Percentiles rank a stretch among this genome's conserved stretches.
phyloP scores from a whole-genome alignment of 176 grass and related monocot genomes.

The Triticum urartu region DNA sequence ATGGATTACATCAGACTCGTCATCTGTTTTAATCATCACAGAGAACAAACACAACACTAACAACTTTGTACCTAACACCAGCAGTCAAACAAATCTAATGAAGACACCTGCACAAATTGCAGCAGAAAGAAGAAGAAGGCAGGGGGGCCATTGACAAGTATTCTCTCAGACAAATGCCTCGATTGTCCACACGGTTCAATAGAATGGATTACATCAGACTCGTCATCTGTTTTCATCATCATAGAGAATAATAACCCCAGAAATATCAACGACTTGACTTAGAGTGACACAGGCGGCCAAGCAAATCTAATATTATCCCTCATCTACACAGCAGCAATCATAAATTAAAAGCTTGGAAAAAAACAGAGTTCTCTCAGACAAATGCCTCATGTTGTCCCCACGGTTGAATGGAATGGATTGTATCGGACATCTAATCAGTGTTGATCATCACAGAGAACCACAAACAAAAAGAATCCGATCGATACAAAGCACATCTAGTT shows the following conservation, averaged over 20 bases:
- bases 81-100: neutral
- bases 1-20: slow-evolving; percentile 32
- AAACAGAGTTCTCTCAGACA: slow-evolving; percentile 34
- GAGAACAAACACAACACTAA: neutral
- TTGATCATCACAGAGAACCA: slow-evolving; percentile 34
- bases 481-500: neutral
- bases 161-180: slow-evolving; percentile 20
- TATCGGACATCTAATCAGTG: slow-evolving; percentile 55
- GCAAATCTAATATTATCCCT: neutral
- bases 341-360: no score
- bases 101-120: neutral
- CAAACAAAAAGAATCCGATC: neutral
- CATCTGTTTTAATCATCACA: slow-evolving; percentile 27
- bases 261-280: neutral
- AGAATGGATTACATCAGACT: slow-evolving; percentile 25
- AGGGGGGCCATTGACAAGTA: no score
- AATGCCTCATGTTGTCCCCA: slow-evolving; percentile 63
- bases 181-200: slow-evolving; percentile 7
- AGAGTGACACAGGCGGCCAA: neutral
- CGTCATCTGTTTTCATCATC: slow-evolving; percentile 25
- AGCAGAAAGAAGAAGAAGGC: no score
- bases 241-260: slow-evolving; percentile 3
- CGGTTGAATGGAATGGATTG: slow-evolving; percentile 51
- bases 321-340: neutral
- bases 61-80: neutral